Evolutionary conservation across 129 eudicot genomes (phyloP).

Genomic region (Rutidosis leptorrhynchoides): DNA sequence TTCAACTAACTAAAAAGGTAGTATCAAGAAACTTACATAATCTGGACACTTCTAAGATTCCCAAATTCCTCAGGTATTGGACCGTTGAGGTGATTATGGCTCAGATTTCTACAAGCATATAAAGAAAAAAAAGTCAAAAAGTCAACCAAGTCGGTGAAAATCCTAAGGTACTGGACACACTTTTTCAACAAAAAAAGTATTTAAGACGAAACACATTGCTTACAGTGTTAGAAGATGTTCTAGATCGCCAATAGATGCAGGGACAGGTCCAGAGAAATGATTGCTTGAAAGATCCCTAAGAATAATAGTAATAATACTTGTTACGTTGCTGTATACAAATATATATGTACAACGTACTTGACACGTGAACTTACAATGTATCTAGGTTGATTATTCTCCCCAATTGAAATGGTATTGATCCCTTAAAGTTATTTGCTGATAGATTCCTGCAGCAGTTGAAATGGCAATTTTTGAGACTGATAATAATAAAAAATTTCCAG

Average conservation of each 20-base stretch:
- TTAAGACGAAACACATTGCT: constrained; percentile 11
- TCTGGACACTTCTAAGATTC: constrained; percentile 69
- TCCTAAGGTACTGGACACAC: background rate
- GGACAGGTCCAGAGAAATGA: constrained; percentile 61
- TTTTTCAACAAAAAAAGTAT: background rate
- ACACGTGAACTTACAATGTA: constrained; percentile 54
- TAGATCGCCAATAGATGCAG: constrained; percentile 78
- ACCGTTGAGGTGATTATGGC: constrained; percentile 70
- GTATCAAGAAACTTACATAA: constrained; percentile 46
- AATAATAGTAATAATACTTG: background rate
- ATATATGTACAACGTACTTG: background rate
- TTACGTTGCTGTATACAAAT: background rate
- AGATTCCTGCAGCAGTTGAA: constrained; percentile 55
- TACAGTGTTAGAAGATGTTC: constrained; percentile 91
- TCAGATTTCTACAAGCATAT: constrained; percentile 52
- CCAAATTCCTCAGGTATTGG: constrained; percentile 79
- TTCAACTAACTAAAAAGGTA: background rate
- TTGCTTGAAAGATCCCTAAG: constrained; percentile 84
- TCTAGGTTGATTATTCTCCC: constrained; percentile 80
- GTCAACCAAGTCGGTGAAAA: too few relatives aligned
- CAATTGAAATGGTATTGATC: constrained; percentile 67
- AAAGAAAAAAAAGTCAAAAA: background rate
- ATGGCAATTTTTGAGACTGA: background rate
- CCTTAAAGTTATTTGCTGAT: constrained; percentile 70
- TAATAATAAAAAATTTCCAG: background rate